phyloP scores from a whole-genome alignment of 257 asterid genomes.

The Plantago elongata region DNA sequence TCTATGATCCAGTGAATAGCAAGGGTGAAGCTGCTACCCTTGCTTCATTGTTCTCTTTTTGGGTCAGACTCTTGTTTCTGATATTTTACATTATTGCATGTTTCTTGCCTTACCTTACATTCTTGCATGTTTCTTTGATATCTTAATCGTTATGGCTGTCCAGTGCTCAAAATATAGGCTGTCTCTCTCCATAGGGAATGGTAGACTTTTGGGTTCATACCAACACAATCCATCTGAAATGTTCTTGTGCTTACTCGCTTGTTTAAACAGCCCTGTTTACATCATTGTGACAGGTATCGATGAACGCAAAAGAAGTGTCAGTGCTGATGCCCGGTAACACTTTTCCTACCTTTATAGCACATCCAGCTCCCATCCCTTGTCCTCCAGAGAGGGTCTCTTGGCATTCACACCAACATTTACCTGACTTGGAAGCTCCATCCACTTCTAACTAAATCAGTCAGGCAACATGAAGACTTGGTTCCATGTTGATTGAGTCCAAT shows the following conservation, averaged over 20 bases:
- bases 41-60: too few species aligned
- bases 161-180: too few species aligned
- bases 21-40: too few species aligned
- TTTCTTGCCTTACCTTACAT: too few species aligned
- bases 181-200: too few species aligned
- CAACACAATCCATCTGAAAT: neutral
- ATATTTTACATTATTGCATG: too few species aligned
- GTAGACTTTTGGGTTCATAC: too few species aligned
- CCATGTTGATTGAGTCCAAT: neutral
- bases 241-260: neutral
- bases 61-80: too few species aligned
- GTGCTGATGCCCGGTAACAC: conserved; percentile 91
- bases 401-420: conserved; percentile 44
- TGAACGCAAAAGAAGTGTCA: conserved; percentile 64
- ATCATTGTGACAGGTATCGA: conserved; percentile 34
- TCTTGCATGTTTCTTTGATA: too few species aligned
- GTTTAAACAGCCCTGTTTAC: neutral
- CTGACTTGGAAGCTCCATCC: conserved; percentile 22
- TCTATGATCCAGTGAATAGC: too few species aligned
- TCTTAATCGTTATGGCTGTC: too few species aligned
- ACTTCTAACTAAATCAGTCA: conserved; percentile 12
- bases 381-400: conserved; percentile 56
- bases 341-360: conserved; percentile 73
- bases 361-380: conserved; percentile 66
- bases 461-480: neutral